phyloP scores from a whole-genome alignment of 108 stramenopile species.

The Epithemia pelagica region DNA sequence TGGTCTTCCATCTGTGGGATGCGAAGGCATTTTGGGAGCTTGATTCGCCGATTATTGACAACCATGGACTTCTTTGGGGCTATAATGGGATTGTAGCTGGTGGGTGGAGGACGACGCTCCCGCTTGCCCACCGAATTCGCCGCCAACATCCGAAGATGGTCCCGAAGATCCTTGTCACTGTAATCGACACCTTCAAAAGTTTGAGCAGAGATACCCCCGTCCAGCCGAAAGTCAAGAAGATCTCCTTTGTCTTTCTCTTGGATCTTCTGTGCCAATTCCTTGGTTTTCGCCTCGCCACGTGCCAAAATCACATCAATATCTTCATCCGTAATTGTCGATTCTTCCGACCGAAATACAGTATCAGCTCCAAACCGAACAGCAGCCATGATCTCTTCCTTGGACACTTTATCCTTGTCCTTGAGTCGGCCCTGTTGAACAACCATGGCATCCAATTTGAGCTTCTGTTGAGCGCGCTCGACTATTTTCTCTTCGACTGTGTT shows the following conservation, averaged over 20 bases:
- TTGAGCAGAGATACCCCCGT: constrained; percentile 82
- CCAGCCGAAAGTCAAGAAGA: constrained; percentile 89
- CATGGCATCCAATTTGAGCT: constrained; percentile 99
- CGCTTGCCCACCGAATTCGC: constrained; percentile 83
- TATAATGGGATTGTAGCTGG: constrained; percentile 74
- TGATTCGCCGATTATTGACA: constrained; percentile 67
- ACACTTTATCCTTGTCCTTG: constrained; percentile 85
- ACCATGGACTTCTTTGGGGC: constrained; percentile 79
- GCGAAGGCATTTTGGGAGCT: constrained; percentile 60
- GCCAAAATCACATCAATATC: constrained; percentile 95
- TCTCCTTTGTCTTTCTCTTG: constrained; percentile 92
- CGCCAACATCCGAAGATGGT: constrained; percentile 73
- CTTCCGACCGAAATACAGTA: constrained; percentile 87
- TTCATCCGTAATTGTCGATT: constrained; percentile 88
- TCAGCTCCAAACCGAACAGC: constrained; percentile 97
- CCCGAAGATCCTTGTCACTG: constrained; percentile 73
- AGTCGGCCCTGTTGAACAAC: constrained; percentile 96
- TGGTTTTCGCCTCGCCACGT: constrained; percentile 87
- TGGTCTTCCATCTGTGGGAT: constrained; percentile 91
- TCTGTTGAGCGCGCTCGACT: constrained; percentile 98
- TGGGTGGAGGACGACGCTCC: constrained; percentile 76
- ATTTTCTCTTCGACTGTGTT: constrained; percentile 99
- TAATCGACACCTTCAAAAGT: constrained; percentile 89
- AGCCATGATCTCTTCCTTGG: constrained; percentile 85
- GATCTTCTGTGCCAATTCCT: constrained; percentile 84